A percentile compares a stretch with the other conserved stretches of the same genome.
phyloP scores from a whole-genome alignment of 176 grass and related monocot species.

The Zoysia pacifica region DNA sequence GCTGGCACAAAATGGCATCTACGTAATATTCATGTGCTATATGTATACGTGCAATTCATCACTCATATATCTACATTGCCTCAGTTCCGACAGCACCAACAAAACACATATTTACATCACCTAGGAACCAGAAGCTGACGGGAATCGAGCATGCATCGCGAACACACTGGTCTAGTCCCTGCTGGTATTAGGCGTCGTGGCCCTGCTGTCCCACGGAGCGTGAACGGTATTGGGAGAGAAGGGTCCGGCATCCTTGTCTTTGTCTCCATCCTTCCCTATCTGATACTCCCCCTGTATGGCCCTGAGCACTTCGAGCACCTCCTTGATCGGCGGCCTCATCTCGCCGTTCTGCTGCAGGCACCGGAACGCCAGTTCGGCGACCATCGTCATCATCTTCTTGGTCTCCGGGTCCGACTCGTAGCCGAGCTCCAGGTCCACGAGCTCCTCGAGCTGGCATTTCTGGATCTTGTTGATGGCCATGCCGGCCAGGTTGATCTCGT shows the following conservation, averaged over 20 bases:
- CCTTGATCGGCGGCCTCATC: constrained; percentile 83
- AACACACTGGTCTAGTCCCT: constrained; percentile 17
- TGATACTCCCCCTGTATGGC: constrained; percentile 42
- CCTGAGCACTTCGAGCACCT: constrained; percentile 73
- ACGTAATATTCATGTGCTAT: not conserved
- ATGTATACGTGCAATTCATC: not conserved
- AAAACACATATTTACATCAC: constrained; percentile 40
- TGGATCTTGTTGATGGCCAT: constrained; percentile 91
- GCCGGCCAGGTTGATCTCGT: constrained; percentile 83
- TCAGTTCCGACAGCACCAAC: constrained; percentile 30
- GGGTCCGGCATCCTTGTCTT: constrained; percentile 37
- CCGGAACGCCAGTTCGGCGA: constrained; percentile 88
- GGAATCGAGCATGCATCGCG: too few species aligned
- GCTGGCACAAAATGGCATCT: not conserved
- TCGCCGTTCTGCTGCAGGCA: constrained; percentile 89
- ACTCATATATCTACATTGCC: constrained; percentile 36
- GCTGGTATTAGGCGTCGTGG: constrained; percentile 66
- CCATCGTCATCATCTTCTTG: constrained; percentile 84
- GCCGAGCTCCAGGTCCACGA: constrained; percentile 72
- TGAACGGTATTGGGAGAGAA: constrained; percentile 63
- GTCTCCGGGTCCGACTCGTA: constrained; percentile 56
- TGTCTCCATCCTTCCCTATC: constrained; percentile 35
- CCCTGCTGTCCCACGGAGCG: constrained; percentile 59
- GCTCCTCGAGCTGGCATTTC: constrained; percentile 57
- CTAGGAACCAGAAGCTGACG: not conserved